A percentile compares a stretch with the other conserved stretches of the same genome.
Conservation (phyloP, 2,329 filamentous ascomycete species). For the Pyrenochaeta sp. region DNA sequence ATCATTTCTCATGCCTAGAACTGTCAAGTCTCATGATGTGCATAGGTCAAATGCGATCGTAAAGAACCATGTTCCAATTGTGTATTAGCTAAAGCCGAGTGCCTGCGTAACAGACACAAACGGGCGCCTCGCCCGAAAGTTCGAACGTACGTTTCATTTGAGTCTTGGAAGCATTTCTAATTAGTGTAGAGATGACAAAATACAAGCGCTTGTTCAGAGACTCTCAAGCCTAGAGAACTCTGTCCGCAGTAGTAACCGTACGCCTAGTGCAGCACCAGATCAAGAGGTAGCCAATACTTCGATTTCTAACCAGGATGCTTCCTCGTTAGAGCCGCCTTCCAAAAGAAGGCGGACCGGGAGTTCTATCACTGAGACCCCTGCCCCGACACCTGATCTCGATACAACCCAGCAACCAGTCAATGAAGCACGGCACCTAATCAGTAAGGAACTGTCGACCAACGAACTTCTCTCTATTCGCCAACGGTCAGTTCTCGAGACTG, state of each 20-base stretch:
- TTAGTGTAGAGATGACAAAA: slow-evolving; percentile 34
- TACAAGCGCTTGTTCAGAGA: slow-evolving; percentile 37
- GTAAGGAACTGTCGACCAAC: slow-evolving; percentile 38
- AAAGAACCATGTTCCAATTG: slow-evolving; percentile 44
- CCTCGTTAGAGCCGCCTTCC: slow-evolving; percentile 19
- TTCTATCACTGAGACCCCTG: slow-evolving; percentile 13
- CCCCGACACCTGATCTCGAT: slow-evolving; percentile 24
- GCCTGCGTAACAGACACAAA: slow-evolving; percentile 42
- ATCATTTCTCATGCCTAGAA: too few species aligned
- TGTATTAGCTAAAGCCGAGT: slow-evolving; percentile 30
- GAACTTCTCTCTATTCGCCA: slow-evolving; percentile 33
- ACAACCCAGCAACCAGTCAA: slow-evolving; percentile 26
- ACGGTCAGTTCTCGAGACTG: slow-evolving; percentile 38
- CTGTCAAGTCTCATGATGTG: too few species aligned
- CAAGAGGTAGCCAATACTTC: slow-evolving; percentile 1
- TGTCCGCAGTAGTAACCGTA: slow-evolving; percentile 18
- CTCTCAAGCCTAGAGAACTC: slow-evolving; percentile 37
- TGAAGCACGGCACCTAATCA: slow-evolving; percentile 36
- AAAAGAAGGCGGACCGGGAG: slow-evolving; percentile 31
- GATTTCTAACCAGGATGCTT: slow-evolving; percentile 3
- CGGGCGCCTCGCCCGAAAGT: slow-evolving; percentile 32
- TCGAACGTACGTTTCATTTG: slow-evolving; percentile 37
- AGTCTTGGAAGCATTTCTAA: too few species aligned
- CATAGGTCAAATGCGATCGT: slow-evolving; percentile 47
- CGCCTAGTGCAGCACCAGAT: slow-evolving; percentile 6